Percentiles rank a stretch among this genome's conserved stretches.
Conservation (phyloP, 2,329 filamentous ascomycete species). For the Fusarium equiseti region DNA sequence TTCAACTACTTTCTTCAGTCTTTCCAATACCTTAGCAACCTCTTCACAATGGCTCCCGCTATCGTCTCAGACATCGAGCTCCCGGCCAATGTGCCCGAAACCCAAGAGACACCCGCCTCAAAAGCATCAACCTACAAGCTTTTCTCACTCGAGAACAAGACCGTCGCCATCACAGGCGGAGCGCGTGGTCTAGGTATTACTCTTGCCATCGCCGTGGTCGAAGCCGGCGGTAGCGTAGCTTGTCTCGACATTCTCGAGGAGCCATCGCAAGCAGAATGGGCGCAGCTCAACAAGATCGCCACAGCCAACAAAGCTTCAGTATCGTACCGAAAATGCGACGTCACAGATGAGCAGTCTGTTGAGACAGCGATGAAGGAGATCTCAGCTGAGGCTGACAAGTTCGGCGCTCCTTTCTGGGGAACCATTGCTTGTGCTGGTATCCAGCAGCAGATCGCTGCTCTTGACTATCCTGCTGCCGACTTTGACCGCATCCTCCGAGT, state of each 20-base stretch:
- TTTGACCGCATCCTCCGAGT: conserved; percentile 77
- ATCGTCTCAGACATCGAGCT: conserved; percentile 50
- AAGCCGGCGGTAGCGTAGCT: conserved; percentile 62
- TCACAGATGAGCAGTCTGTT: conserved; percentile 59
- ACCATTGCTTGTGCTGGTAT: conserved; percentile 63
- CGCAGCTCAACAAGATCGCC: conserved; percentile 56
- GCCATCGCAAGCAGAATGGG: conserved; percentile 56
- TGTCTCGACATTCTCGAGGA: conserved; percentile 60
- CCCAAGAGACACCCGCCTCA: conserved; percentile 49
- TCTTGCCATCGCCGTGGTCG: conserved; percentile 61
- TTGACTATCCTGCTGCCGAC: conserved; percentile 64
- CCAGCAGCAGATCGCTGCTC: conserved; percentile 59
- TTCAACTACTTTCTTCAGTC: neutral
- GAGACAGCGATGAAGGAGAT: conserved; percentile 53
- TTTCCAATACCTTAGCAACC: neutral
- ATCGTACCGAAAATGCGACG: conserved; percentile 60
- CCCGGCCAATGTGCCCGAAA: conserved; percentile 48
- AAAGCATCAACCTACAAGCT: conserved; percentile 48
- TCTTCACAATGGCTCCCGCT: conserved; percentile 44
- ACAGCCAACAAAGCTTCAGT: conserved; percentile 50
- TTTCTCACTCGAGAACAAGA: conserved; percentile 60
- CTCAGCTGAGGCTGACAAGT: conserved; percentile 50
- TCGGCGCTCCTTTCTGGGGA: conserved; percentile 53
- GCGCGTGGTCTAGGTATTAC: conserved; percentile 64
- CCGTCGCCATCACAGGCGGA: conserved; percentile 63